Base-by-base conservation (phyloP, 345 rosid species). In the Eutrema heterophyllum region DNA sequence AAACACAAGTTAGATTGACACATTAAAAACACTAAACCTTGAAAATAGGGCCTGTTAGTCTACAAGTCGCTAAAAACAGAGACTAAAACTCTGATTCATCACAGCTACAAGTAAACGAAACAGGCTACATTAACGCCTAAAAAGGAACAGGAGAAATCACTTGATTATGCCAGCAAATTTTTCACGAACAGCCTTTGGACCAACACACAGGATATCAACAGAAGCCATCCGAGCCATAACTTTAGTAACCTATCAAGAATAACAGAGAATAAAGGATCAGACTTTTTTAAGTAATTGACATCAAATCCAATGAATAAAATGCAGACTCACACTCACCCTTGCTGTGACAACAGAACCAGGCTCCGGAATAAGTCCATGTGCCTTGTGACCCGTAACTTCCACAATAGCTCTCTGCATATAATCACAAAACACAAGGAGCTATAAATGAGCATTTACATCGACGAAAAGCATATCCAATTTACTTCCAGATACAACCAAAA, bases 131-230 rank as follows among this genome's bases (percentile, higher is more conserved):
- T n/a, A 45, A 27, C 2, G 3, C 10, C 35, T 41, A 41, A 9
- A 40, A 9, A 40, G 12, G 2, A 41, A 24, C 1, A 12, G 12
- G 39, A 48, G 33, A 30, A 6, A 6, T 26, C 68, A 89, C 98
- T 96, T 88, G 54, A 94, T 91, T 21, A 80, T 81, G 46, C 97
- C 96, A 7, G 96, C 74, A 70, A 94, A 91, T 64, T 94, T 91
- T 74, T 94, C 98, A 73, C 76, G 57, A 18, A 94, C 89, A 0
- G 96, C 81, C 78, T 88, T 94, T 30, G 90, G 33, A 57, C 91
- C 97, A 74, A 94, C 90, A 71, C 98, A 94, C 83, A 89, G 77
- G 70, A 94, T 89, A 83, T 91, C 92, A 65, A 82, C 90, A 11
- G 96, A 74, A 51, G 95, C 95, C 86, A 79, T 83, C 41, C 79